Conservation (phyloP, 169 alveolate genomes). For the Plasmodium adleri region DNA sequence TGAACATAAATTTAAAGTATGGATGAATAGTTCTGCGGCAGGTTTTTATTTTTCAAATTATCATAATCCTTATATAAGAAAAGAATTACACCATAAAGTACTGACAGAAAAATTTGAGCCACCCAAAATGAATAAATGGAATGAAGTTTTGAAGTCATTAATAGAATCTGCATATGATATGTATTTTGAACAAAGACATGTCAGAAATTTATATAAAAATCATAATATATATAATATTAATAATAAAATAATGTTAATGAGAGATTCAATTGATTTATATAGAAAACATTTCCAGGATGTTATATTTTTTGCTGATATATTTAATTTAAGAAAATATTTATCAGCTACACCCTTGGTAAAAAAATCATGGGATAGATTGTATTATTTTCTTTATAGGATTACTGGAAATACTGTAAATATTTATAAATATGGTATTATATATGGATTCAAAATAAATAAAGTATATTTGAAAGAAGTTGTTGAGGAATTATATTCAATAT, state of each 20-base stretch:
- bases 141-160: neutral
- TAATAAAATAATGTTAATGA: conserved; percentile 48
- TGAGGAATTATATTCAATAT: conserved; percentile 19
- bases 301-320: conserved; percentile 52
- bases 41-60: conserved; percentile 61
- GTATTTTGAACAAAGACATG: conserved; percentile 52
- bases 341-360: conserved; percentile 1
- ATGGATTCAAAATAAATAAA: conserved; percentile 28
- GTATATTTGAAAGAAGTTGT: conserved; percentile 27
- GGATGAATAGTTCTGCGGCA: neutral
- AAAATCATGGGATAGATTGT: neutral
- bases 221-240: conserved; percentile 27
- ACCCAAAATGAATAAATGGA: conserved; percentile 17
- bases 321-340: conserved; percentile 9
- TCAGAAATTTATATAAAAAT: conserved; percentile 15
- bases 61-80: conserved; percentile 1
- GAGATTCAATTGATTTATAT: conserved; percentile 46
- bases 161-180: conserved; percentile 5
- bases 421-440: conserved; percentile 52
- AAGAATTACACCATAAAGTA: neutral
- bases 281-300: conserved; percentile 26
- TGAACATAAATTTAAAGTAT: conserved; percentile 20
- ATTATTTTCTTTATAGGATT: neutral
- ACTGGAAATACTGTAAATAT: conserved; percentile 33
- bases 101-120: conserved; percentile 7